These are phyloP conservation scores for Salix brachista DNA, from an alignment of 345 rosid genomes.

Conservation along the genomic window DNA sequence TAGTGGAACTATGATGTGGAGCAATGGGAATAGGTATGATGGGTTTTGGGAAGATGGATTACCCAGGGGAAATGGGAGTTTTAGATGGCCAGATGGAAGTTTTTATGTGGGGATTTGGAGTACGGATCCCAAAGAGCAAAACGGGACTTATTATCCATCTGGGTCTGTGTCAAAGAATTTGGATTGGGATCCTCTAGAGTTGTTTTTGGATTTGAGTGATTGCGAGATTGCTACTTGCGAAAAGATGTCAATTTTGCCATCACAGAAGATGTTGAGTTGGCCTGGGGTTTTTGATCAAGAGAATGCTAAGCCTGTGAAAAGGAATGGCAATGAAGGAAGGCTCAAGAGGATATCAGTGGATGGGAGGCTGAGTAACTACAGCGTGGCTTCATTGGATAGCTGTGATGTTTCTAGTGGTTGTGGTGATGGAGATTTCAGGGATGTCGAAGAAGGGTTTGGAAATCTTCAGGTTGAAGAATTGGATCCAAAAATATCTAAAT, in stretches of 20 bases:
- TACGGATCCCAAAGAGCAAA: constrained; percentile 66
- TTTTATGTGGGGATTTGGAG: constrained; percentile 93
- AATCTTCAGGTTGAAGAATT: constrained; percentile 42
- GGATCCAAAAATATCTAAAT: constrained; percentile 27
- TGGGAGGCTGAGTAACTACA: constrained; percentile 53
- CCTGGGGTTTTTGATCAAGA: constrained; percentile 30
- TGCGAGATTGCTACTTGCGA: constrained; percentile 60
- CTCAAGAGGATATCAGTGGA: constrained; percentile 64
- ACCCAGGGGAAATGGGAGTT: constrained; percentile 90
- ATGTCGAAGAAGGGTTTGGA: constrained; percentile 41
- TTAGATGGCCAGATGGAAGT: constrained; percentile 65
- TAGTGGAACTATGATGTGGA: constrained; percentile 82
- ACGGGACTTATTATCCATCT: constrained; percentile 79
- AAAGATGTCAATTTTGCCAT: constrained; percentile 58
- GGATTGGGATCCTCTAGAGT: constrained; percentile 83
- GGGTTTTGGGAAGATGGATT: constrained; percentile 85
- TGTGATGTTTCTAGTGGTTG: constrained; percentile 17
- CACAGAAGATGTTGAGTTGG: constrained; percentile 78
- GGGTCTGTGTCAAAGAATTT: constrained; percentile 39
- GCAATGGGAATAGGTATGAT: constrained; percentile 77
- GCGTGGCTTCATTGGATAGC: constrained; percentile 26
- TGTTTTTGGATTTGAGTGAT: constrained; percentile 55
- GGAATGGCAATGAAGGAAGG: constrained; percentile 30
- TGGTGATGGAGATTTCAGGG: constrained; percentile 35
- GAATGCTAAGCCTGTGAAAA: constrained; percentile 24